Evolutionary conservation across 2,329 filamentous ascomycete genomes (phyloP).

Genomic region (Sordariomycetes sp.): DNA sequence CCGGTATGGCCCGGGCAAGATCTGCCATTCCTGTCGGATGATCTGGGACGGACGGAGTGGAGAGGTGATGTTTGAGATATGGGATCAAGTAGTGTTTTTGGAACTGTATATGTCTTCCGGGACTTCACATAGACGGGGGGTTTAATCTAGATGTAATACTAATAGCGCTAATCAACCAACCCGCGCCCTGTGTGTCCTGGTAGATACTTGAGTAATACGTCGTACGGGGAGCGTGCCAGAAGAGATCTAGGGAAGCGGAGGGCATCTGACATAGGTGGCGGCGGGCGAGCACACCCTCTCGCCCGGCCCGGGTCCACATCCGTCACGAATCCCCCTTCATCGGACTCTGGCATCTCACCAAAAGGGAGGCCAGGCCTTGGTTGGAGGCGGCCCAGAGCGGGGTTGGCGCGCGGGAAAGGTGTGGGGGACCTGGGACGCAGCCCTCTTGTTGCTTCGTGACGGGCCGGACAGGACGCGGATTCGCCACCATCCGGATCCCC

Average conservation of each 20-base stretch:
- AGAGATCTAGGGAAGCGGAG: neutral
- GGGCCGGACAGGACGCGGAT: no score
- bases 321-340: neutral
- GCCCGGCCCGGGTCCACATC: no score
- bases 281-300: neutral
- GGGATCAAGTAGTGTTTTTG: neutral
- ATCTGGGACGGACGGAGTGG: neutral
- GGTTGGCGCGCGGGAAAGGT: neutral
- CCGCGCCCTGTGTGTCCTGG: neutral
- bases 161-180: neutral
- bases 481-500: no score
- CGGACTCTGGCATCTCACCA: neutral
- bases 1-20: neutral
- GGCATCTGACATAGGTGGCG: neutral
- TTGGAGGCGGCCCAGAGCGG: neutral
- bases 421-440: neutral
- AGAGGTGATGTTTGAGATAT: neutral
- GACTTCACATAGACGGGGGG: neutral
- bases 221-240: no score
- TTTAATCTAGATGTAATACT: neutral
- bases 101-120: neutral
- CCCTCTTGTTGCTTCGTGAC: no score
- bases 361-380: neutral
- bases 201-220: no score
- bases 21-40: neutral